Evolutionary conservation across 176 grass and related monocot genomes (phyloP).

Genomic region (Rhipidocladum racemiflorum): DNA sequence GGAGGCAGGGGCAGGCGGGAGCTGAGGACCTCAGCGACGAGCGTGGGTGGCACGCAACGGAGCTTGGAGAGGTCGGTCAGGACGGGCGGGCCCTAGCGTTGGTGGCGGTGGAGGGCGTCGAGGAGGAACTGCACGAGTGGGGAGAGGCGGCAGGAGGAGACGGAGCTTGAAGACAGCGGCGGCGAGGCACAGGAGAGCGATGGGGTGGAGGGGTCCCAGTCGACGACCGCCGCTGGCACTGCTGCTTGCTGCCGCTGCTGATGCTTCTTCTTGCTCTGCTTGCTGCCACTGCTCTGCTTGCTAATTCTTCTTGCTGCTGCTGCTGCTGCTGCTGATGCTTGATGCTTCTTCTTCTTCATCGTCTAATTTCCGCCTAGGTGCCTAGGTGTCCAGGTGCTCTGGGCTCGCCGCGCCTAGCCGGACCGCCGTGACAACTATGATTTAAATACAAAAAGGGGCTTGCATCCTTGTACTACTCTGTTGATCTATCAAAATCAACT

Average conservation of each 20-base stretch:
- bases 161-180: conserved; percentile 5
- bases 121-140: conserved; percentile 68
- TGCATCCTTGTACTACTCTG: neutral
- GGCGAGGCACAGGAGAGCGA: neutral
- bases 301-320: too few relatives aligned
- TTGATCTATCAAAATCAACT: conserved; percentile 21
- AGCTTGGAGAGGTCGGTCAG: conserved; percentile 71
- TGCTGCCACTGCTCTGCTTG: too few relatives aligned
- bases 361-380: too few relatives aligned
- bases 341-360: too few relatives aligned
- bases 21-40: conserved; percentile 68
- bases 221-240: too few relatives aligned
- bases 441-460: neutral
- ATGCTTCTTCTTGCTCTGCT: too few relatives aligned
- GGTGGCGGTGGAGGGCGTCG: conserved; percentile 63
- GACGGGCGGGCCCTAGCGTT: conserved; percentile 52
- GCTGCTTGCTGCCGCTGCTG: too few relatives aligned
- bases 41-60: conserved; percentile 53
- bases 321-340: too few relatives aligned
- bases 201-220: too few relatives aligned
- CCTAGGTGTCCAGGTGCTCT: too few relatives aligned
- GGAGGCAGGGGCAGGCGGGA: conserved; percentile 47
- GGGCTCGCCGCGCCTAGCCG: too few relatives aligned
- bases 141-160: conserved; percentile 56
- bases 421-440: too few relatives aligned